Evolutionary conservation across 257 asterid species (phyloP).

Genomic region (Craterostigma plantagineum): DNA sequence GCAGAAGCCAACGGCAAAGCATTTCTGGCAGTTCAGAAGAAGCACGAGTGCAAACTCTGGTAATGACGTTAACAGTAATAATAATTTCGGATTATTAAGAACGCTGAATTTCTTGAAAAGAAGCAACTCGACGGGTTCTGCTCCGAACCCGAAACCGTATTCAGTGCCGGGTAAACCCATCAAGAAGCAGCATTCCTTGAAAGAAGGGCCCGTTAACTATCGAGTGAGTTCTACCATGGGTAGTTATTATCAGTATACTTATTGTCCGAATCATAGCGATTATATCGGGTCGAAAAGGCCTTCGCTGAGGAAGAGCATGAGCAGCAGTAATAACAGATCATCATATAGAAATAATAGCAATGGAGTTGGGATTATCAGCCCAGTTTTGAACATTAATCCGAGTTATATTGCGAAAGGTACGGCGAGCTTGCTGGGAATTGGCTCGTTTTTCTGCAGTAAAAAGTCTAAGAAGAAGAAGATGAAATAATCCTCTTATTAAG

Average conservation of each 20-base stretch:
- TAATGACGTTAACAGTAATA: conserved; percentile 1
- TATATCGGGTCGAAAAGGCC: conserved; percentile 15
- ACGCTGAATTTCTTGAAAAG: conserved; percentile 26
- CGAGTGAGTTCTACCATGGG: conserved; percentile 14
- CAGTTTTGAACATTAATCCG: conserved; percentile 65
- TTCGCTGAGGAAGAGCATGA: conserved; percentile 21
- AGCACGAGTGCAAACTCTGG: conserved; percentile 34
- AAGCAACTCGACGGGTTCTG: conserved; percentile 53
- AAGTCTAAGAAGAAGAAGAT: conserved; percentile 63
- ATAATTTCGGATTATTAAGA: conserved; percentile 13
- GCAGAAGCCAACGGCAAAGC: conserved; percentile 11
- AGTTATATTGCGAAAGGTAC: conserved; percentile 45
- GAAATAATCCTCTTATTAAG: too few species aligned
- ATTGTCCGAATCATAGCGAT: neutral
- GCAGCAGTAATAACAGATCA: conserved; percentile 6
- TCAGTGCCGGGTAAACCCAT: conserved; percentile 5
- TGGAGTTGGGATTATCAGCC: conserved; percentile 11
- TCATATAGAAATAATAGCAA: too few species aligned
- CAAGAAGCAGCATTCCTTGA: conserved; percentile 20
- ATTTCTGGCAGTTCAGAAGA: conserved; percentile 43
- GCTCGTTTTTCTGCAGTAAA: conserved; percentile 48
- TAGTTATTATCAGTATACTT: conserved; percentile 8
- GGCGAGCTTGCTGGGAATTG: conserved; percentile 42
- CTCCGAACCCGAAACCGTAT: conserved; percentile 22
- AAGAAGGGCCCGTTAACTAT: conserved; percentile 10